phyloP scores from a whole-genome alignment of 345 rosid genomes.

The Limnanthes douglasii region DNA sequence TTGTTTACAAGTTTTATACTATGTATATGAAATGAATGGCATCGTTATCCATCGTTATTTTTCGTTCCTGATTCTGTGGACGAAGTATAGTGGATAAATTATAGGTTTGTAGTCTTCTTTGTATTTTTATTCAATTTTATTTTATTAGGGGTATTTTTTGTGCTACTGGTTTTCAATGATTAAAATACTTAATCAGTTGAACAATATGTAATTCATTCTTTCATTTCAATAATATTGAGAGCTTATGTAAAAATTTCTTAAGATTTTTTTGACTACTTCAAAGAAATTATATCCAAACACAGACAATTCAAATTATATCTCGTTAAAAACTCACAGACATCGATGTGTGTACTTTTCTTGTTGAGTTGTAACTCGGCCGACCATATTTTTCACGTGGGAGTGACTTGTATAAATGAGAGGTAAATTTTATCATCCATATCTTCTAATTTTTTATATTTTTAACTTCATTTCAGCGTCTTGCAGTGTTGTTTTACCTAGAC shows the following conservation, averaged over 20 bases:
- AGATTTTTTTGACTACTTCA: background rate
- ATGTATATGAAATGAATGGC: slow-evolving; percentile 98
- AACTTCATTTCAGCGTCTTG: slow-evolving; percentile 33
- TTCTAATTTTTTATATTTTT: background rate
- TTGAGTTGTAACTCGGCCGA: slow-evolving; percentile 78
- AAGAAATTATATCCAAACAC: background rate
- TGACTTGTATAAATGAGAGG: slow-evolving; percentile 91
- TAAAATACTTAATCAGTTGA: slow-evolving; percentile 71
- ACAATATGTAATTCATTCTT: slow-evolving; percentile 48
- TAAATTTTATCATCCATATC: slow-evolving; percentile 9
- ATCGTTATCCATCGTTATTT: slow-evolving; percentile 90
- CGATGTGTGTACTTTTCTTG: slow-evolving; percentile 59
- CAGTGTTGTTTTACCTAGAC: slow-evolving; percentile 77
- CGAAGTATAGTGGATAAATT: slow-evolving; percentile 83
- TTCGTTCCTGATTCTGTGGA: slow-evolving; percentile 57
- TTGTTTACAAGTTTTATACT: slow-evolving; percentile 51
- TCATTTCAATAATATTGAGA: background rate
- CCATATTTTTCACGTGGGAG: slow-evolving; percentile 62
- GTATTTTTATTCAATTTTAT: slow-evolving; percentile 76
- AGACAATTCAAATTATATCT: background rate
- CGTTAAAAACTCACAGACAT: slow-evolving; percentile 46
- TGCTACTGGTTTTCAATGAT: slow-evolving; percentile 69
- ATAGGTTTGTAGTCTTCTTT: slow-evolving; percentile 87
- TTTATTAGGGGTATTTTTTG: slow-evolving; percentile 79
- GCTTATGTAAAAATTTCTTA: background rate